Conservation (phyloP, 345 rosid species). For the Luvunga scandens region DNA sequence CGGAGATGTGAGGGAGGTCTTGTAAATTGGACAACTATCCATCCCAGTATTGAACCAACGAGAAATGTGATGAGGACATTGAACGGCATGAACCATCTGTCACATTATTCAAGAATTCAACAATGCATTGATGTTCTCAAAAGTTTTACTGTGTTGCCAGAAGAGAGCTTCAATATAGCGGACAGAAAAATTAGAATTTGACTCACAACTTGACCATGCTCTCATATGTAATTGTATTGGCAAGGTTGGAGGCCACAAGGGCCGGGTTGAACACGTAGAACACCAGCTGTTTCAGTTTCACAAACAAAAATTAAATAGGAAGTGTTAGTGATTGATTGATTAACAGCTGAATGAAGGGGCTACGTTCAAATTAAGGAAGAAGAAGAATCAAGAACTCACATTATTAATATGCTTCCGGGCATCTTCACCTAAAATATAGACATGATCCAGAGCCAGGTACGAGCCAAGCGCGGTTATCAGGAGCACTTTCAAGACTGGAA, state of each 20-base stretch:
- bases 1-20: conserved; percentile 32
- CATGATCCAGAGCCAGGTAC: conserved; percentile 53
- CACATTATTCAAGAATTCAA: background rate
- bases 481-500: conserved; percentile 56
- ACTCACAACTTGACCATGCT: conserved; percentile 52
- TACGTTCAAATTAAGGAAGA: too few relatives aligned
- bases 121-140: background rate
- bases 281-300: conserved; percentile 34
- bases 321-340: background rate
- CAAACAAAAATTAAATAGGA: background rate
- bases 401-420: conserved; percentile 59
- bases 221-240: conserved; percentile 47
- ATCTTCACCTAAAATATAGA: conserved; percentile 43
- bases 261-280: conserved; percentile 66
- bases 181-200: background rate
- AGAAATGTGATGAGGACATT: conserved; percentile 35
- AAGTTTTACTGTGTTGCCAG: background rate
- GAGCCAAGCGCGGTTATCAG: conserved; percentile 53
- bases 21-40: conserved; percentile 30
- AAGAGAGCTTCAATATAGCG: background rate
- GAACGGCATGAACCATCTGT: conserved; percentile 47
- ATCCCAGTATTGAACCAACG: conserved; percentile 33
- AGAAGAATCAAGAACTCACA: conserved; percentile 22
- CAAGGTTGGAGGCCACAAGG: conserved; percentile 46
- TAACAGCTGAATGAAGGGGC: background rate